Evolutionary conservation across 2,329 filamentous ascomycete species (phyloP).

Genomic region (Arthroderma uncinatum): DNA sequence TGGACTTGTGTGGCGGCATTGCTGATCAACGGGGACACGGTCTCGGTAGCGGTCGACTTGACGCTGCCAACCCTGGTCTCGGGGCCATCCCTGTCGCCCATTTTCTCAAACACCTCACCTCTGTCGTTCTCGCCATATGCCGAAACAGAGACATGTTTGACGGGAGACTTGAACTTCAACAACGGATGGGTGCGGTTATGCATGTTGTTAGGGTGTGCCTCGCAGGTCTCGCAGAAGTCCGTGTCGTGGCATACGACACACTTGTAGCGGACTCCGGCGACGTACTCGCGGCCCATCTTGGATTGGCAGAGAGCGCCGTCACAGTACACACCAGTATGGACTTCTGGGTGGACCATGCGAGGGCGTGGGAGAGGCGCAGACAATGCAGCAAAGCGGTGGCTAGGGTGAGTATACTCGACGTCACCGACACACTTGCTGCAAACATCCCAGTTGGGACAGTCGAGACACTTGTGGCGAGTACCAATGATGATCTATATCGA

Average conservation of each 20-base stretch:
- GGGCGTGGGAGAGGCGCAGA: conserved; percentile 57
- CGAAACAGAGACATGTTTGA: conserved; percentile 76
- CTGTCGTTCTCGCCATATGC: conserved; percentile 67
- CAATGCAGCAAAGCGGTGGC: conserved; percentile 79
- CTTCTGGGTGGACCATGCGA: conserved; percentile 32
- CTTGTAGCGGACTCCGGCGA: conserved; percentile 85
- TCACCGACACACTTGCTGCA: conserved; percentile 64
- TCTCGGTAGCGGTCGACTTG: conserved; percentile 44
- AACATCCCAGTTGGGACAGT: conserved; percentile 96
- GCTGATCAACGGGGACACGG: conserved; percentile 35
- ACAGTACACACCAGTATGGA: conserved; percentile 81
- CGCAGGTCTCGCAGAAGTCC: conserved; percentile 90
- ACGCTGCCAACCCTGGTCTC: conserved; percentile 18
- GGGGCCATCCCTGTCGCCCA: conserved; percentile 53
- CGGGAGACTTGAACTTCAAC: conserved; percentile 91
- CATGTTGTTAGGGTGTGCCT: conserved; percentile 68
- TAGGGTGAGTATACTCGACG: conserved; percentile 59
- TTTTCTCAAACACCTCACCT: conserved; percentile 51
- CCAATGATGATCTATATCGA: conserved; percentile 58
- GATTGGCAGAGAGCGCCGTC: conserved; percentile 75
- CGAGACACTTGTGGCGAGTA: conserved; percentile 89
- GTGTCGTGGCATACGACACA: conserved; percentile 90
- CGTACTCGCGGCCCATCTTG: conserved; percentile 42
- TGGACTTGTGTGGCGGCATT: conserved; percentile 38
- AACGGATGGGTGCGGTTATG: conserved; percentile 96